phyloP scores from a whole-genome alignment of 2,329 filamentous ascomycete species.

The Diaporthe ampelina region DNA sequence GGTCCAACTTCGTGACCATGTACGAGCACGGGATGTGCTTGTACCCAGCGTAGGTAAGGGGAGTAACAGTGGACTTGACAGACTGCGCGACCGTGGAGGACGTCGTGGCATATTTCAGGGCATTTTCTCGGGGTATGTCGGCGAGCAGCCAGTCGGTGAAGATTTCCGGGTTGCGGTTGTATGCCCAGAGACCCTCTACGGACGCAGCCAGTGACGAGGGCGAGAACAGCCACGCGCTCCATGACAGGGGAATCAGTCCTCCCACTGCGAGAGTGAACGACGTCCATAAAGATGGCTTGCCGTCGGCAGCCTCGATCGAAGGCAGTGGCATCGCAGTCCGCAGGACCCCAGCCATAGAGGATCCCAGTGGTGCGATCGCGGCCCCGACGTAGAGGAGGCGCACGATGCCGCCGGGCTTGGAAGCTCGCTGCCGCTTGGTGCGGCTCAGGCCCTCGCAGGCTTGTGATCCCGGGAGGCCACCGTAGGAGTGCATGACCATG shows the following conservation, averaged over 20 bases:
- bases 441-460: conserved; percentile 12
- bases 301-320: not conserved
- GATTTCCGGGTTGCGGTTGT: not conserved
- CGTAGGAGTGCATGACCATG: not conserved
- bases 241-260: not conserved
- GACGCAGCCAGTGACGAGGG: not conserved
- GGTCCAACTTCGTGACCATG: not conserved
- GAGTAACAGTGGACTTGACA: not conserved
- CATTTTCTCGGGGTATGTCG: not conserved
- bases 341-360: not conserved
- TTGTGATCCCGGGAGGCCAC: not conserved
- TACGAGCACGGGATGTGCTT: not conserved
- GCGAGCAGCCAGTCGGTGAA: not conserved
- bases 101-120: not conserved
- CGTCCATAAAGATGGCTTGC: not conserved
- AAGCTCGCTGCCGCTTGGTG: not conserved
- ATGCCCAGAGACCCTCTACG: conserved; percentile 9
- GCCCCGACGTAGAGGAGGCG: not conserved
- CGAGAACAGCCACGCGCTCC: not conserved
- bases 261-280: not conserved
- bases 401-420: not conserved
- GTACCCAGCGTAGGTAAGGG: conserved; percentile 3
- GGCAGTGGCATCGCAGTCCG: not conserved
- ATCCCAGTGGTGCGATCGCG: not conserved
- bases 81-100: not conserved